Conservation (phyloP, 2,329 filamentous ascomycete species). For the Ilyonectria destructans region DNA sequence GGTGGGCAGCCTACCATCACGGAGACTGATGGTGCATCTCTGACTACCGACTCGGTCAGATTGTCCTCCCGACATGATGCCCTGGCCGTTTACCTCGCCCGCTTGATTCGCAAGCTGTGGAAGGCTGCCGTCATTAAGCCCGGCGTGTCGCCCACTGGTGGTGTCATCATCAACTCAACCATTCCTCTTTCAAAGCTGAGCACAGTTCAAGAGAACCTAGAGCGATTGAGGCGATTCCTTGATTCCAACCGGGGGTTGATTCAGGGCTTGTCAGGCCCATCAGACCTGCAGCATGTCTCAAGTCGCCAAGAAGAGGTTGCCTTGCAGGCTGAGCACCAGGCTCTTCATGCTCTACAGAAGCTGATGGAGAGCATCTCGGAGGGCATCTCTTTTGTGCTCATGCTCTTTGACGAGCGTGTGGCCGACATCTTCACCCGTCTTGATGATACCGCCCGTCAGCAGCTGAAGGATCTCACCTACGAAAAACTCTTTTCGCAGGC, state of each 20-base stretch:
- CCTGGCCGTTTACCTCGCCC: conserved; percentile 87
- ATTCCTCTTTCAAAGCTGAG: conserved; percentile 80
- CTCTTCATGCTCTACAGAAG: conserved; percentile 87
- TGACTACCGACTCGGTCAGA: conserved; percentile 85
- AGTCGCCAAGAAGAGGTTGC: conserved; percentile 94
- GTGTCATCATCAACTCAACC: conserved; percentile 76
- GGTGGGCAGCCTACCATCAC: conserved; percentile 90
- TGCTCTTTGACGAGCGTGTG: conserved; percentile 94
- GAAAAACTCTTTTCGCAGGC: conserved; percentile 87
- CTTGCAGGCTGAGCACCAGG: conserved; percentile 94
- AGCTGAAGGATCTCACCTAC: conserved; percentile 85
- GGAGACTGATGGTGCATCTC: conserved; percentile 80
- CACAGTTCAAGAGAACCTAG: conserved; percentile 84
- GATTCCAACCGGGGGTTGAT: conserved; percentile 92
- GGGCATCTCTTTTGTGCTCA: conserved; percentile 95
- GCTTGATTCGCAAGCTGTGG: conserved; percentile 93
- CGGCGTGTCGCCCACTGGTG: conserved; percentile 68
- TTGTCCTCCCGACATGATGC: conserved; percentile 93
- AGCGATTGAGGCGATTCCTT: conserved; percentile 86
- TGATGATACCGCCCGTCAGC: conserved; percentile 78
- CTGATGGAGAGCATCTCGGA: conserved; percentile 94
- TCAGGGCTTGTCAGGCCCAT: conserved; percentile 92
- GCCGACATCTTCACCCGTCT: conserved; percentile 88
- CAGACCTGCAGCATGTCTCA: conserved; percentile 83
- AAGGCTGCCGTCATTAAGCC: conserved; percentile 80